Evolutionary conservation across 2,329 filamentous ascomycete genomes (phyloP).

Genomic region (Fusarium bactridioides): DNA sequence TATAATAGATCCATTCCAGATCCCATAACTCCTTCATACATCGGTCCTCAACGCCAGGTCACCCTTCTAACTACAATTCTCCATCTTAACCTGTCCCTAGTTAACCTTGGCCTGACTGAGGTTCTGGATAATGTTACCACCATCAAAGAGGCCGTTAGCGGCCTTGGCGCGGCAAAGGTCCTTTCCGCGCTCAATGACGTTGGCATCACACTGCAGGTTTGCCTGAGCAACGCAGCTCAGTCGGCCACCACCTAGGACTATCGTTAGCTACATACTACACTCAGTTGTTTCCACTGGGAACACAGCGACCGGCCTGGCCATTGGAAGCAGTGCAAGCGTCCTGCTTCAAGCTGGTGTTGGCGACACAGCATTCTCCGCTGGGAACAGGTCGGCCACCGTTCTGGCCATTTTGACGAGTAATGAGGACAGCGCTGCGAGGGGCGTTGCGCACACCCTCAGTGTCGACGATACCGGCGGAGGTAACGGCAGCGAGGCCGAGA

Average conservation of each 20-base stretch:
- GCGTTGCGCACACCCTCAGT: slow-evolving; percentile 6
- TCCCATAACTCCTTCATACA: background rate
- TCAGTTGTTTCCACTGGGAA: slow-evolving; percentile 14
- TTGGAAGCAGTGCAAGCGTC: slow-evolving; percentile 1
- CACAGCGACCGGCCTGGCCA: background rate
- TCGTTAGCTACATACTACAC: background rate
- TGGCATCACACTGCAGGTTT: background rate
- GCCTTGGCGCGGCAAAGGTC: slow-evolving; percentile 7
- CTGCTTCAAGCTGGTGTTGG: slow-evolving; percentile 18
- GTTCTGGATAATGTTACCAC: slow-evolving; percentile 10
- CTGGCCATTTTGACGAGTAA: background rate
- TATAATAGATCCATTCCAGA: background rate
- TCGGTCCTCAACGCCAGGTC: background rate
- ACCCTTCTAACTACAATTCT: accelerated
- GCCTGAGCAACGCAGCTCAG: slow-evolving; percentile 6
- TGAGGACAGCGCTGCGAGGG: background rate
- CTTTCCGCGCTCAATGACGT: slow-evolving; percentile 5
- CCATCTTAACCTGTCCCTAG: background rate
- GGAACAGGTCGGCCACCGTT: slow-evolving; percentile 9
- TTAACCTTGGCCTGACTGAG: background rate
- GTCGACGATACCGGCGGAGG: slow-evolving; percentile 7
- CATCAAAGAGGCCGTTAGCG: background rate
- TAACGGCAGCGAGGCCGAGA: slow-evolving; percentile 10
- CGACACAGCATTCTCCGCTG: slow-evolving; percentile 3
- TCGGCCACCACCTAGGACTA: background rate